These are phyloP conservation scores for Voacanga thouarsii DNA, from an alignment of 257 asterid genomes.

Conservation along the genomic window DNA sequence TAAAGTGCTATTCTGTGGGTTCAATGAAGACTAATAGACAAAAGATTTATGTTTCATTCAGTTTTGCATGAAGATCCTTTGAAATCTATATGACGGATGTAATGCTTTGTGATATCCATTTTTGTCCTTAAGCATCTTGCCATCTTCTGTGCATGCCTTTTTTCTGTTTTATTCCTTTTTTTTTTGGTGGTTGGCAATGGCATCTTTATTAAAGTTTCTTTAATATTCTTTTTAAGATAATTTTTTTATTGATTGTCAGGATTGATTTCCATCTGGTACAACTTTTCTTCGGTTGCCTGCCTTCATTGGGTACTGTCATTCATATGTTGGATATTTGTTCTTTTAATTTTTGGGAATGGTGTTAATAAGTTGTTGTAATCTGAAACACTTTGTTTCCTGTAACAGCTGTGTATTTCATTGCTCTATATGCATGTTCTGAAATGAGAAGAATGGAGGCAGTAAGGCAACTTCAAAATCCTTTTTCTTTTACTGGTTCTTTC, in stretches of 20 bases:
- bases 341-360: slow-evolving; percentile 12
- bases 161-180: not conserved
- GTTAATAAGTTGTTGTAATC: slow-evolving; percentile 4
- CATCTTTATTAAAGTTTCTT: slow-evolving; percentile 2
- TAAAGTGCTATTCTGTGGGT: not conserved
- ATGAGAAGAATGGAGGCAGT: slow-evolving; percentile 96
- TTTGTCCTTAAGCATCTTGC: not conserved
- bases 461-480: slow-evolving; percentile 22
- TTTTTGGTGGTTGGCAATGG: not conserved
- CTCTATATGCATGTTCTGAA: slow-evolving; percentile 90
- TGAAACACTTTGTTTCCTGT: slow-evolving; percentile 18
- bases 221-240: slow-evolving; percentile 3
- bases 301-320: slow-evolving; percentile 69
- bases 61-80: not conserved
- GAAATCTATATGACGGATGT: not conserved
- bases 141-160: not conserved
- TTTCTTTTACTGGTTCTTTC: not conserved
- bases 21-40: not conserved
- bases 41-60: not conserved
- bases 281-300: slow-evolving; percentile 81
- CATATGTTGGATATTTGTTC: slow-evolving; percentile 1
- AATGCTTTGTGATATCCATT: not conserved
- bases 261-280: slow-evolving; percentile 93
- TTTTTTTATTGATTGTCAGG: slow-evolving; percentile 40
- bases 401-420: slow-evolving; percentile 93